Conservation (phyloP, 768 basidiomycete genomes). For the Tulasnella sp. region DNA sequence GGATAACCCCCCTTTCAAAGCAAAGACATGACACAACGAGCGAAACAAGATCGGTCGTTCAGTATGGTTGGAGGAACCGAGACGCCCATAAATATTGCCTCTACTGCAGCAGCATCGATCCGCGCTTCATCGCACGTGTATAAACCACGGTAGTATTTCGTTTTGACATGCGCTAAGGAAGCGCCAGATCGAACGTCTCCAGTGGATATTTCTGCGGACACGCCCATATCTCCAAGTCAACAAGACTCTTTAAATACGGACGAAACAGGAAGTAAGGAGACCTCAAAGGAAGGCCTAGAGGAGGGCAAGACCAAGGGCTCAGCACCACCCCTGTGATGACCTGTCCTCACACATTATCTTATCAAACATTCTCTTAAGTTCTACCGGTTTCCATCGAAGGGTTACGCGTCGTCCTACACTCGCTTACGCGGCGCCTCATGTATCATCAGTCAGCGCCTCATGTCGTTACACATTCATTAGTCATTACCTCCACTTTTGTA, state of each 20-base stretch:
- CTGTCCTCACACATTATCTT: too few relatives aligned
- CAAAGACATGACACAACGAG: slow-evolving; percentile 5
- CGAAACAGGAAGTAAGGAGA: neutral
- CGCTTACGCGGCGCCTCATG: too few relatives aligned
- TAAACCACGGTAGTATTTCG: slow-evolving; percentile 69
- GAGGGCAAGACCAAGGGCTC: neutral
- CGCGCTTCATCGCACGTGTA: neutral
- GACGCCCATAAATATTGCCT: neutral
- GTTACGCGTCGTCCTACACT: too few relatives aligned
- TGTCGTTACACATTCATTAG: too few relatives aligned
- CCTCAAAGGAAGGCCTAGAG: neutral
- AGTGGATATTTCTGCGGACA: neutral
- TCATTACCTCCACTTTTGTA: too few relatives aligned
- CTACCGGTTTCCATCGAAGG: too few relatives aligned
- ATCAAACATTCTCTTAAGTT: too few relatives aligned
- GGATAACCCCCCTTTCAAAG: neutral
- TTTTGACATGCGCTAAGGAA: slow-evolving; percentile 69
- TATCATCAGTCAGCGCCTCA: too few relatives aligned
- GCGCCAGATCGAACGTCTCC: slow-evolving; percentile 24
- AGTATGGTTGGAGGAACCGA: neutral
- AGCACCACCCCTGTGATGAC: too few relatives aligned
- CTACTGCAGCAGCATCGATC: neutral
- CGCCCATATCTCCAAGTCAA: neutral
- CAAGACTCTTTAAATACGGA: neutral
- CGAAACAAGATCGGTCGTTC: neutral